Conservation (phyloP, 2,329 filamentous ascomycete genomes). For the Aspergillus fructus region DNA sequence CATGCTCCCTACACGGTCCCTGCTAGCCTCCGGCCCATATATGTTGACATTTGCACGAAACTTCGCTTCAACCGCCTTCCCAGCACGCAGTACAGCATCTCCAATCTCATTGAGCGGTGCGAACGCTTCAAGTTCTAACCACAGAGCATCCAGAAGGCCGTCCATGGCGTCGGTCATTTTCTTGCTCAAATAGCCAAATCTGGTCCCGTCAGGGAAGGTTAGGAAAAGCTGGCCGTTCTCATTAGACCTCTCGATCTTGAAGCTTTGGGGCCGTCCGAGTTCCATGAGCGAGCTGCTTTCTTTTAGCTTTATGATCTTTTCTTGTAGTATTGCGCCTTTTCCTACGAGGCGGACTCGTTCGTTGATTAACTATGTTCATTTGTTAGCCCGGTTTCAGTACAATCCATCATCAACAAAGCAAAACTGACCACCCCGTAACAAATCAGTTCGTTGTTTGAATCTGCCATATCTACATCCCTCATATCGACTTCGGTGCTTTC, state of each 20-base stretch:
- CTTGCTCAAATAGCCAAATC: neutral
- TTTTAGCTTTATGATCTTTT: neutral
- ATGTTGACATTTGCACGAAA: slow-evolving; percentile 4
- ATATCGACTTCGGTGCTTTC: neutral
- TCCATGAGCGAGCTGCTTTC: neutral
- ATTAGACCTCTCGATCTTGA: neutral
- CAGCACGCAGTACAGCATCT: neutral
- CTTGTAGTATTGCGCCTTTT: neutral
- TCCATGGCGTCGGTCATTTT: neutral
- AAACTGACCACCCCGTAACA: neutral
- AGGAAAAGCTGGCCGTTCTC: neutral
- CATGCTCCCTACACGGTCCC: neutral
- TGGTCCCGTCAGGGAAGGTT: neutral
- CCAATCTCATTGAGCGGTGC: neutral
- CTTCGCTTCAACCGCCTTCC: slow-evolving; percentile 1
- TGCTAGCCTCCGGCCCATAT: neutral
- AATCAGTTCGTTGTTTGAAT: neutral
- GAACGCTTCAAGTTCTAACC: neutral
- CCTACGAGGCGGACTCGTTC: neutral
- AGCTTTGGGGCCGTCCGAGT: neutral
- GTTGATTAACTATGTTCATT: neutral
- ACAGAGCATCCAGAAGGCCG: neutral
- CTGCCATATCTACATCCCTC: neutral
- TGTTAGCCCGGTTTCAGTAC: neutral
- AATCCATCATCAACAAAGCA: no score